Base-by-base conservation (phyloP, 164 flowering plant genomes). In the Kingdonia uniflora region DNA sequence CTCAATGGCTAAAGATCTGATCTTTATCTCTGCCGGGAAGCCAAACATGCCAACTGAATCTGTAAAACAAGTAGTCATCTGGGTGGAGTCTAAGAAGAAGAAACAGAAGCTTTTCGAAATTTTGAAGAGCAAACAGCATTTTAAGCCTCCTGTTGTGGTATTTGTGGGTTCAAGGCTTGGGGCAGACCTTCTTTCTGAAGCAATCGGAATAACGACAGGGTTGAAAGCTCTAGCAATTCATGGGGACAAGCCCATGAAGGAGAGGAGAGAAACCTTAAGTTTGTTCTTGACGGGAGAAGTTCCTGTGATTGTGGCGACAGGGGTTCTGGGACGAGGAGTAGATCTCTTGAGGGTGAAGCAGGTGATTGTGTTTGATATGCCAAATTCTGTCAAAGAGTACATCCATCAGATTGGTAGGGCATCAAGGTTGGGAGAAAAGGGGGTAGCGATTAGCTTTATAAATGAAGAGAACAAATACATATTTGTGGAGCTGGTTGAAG, bases 321-420 rank as follows among this genome's bases (percentile, higher is more conserved):
- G 95, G 33, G 66, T 91, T 54, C 71, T 91, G 73, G 90, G 95
- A 11, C 76, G 97, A 10, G 98, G 96, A 19, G 62, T 91, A 11
- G 80, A 91, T 71, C 77, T 91, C n/a, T 56, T 83, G 63, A 58
- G 66, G 45, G 96, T 91, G 58, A 80, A 72, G 66, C 96, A 85
- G 67, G 96, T 91, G 2, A 82, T 91, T 43, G 70, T 91, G 38
- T 91, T 91, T 74, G 96, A 91, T 76, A 68, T 91, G 79, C 98
- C 98, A 8, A 82, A 78, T 70, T 83, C 96, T 12, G 77, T 78
- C 8, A 77, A 79, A 59, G 98, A 91, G 76, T 91, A 87, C 66
- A 76, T 87, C 21, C 98, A 91, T 68, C 87, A 76, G 74, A 74
- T 91, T 46, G 98, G 98, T 14, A 80, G 98, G 61, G 90, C 95